A percentile compares a stretch with the other conserved stretches of the same genome.
phyloP scores from a whole-genome alignment of 441 rosid species.

The Corymbia citriodora region DNA sequence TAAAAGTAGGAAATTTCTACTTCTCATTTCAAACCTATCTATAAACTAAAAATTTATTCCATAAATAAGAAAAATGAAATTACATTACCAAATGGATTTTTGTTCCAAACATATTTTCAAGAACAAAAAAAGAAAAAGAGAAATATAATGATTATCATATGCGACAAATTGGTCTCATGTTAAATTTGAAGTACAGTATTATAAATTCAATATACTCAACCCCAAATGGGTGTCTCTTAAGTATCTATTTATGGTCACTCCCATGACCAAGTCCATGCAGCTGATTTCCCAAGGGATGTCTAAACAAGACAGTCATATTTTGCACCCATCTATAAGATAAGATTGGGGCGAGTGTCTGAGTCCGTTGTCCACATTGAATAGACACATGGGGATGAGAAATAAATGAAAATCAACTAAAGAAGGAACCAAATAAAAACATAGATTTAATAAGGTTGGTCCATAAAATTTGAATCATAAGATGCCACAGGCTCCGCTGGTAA shows the following conservation, averaged over 20 bases:
- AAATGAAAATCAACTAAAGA: background rate
- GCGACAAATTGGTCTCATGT: background rate
- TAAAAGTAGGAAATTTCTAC: too few relatives aligned
- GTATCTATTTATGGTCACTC: rapidly evolving
- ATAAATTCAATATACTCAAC: background rate
- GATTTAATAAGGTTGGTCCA: background rate
- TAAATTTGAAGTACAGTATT: background rate
- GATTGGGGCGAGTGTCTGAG: rapidly evolving
- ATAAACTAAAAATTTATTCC: too few relatives aligned
- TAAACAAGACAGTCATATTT: rapidly evolving
- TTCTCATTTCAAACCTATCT: too few relatives aligned
- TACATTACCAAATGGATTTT: too few relatives aligned
- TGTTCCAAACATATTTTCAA: too few relatives aligned
- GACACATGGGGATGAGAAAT: background rate
- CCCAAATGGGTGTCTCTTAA: background rate
- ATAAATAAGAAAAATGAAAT: too few relatives aligned
- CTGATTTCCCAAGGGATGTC: background rate
- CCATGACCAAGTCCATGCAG: rapidly evolving
- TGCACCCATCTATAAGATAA: rapidly evolving
- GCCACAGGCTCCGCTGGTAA: rapidly evolving
- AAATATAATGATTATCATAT: too few relatives aligned
- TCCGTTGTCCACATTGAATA: background rate
- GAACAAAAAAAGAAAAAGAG: too few relatives aligned
- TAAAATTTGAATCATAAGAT: rapidly evolving
- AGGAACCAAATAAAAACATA: background rate